Percentiles rank a stretch among this genome's conserved stretches.
Evolutionary conservation across 1,284 basidiomycete species (phyloP).

Genomic region (Afroboletus lepidellus): DNA sequence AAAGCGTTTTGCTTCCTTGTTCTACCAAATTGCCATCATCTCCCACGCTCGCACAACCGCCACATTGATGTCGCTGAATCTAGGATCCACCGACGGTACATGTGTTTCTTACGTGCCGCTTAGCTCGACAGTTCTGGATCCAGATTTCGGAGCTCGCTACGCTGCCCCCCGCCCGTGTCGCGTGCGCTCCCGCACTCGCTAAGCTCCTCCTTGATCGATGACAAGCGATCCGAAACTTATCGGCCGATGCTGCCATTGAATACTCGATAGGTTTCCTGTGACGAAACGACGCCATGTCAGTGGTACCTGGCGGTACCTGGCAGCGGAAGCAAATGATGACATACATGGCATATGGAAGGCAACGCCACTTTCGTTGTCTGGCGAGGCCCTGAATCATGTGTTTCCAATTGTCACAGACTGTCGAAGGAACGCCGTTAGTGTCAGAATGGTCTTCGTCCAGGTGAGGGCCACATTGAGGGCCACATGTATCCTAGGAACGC

Average conservation of each 20-base stretch:
- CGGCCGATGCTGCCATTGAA: neutral
- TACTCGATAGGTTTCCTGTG: neutral
- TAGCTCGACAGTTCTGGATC: neutral
- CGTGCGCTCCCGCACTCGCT: neutral
- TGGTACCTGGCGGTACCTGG: slow-evolving; percentile 3
- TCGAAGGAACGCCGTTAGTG: neutral
- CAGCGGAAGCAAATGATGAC: slow-evolving; percentile 1
- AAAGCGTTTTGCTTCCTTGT: neutral
- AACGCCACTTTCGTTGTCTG: neutral
- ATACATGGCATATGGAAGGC: neutral
- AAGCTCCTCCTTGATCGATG: neutral
- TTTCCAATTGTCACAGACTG: neutral
- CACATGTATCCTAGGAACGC: slow-evolving; percentile 5
- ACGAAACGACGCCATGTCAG: neutral
- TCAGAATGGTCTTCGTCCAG: neutral
- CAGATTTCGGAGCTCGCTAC: neutral
- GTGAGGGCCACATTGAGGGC: too few relatives aligned
- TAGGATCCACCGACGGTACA: neutral
- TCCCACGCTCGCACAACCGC: slow-evolving; percentile 13
- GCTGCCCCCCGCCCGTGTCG: neutral
- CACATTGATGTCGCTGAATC: neutral
- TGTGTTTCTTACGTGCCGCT: neutral
- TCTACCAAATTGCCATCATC: neutral
- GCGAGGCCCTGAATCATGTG: neutral
- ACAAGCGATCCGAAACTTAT: neutral